Evolutionary conservation across 2,329 filamentous ascomycete species (phyloP), one percentile per base, ranked within the genome.

Genomic region (Dactylellina sp.): DNA sequence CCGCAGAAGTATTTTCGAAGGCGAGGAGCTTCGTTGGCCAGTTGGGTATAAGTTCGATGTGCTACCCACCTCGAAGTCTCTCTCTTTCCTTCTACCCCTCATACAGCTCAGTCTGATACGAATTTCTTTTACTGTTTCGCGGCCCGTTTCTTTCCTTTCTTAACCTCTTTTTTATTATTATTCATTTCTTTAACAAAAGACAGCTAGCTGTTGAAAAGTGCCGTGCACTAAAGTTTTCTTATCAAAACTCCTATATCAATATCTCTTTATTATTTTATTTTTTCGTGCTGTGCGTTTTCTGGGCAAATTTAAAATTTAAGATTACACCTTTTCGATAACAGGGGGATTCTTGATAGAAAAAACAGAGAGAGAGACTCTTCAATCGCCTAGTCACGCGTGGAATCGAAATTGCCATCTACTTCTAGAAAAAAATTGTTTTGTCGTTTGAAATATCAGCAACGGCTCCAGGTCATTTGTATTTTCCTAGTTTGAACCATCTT

Each of bases 201-300:
- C 70, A 74, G 70, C 70, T 66, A 66, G 70, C 70, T 74, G 70
- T 74, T 74, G 25, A 42, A 52, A 16, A 42, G 70, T 74, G 70
- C 70, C 32, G 70, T 32, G 70, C 70, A 74, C 70, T 66, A 42
- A 11, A 9, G 20, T 32, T 68, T 52, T 35, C 55, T 56, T 62
- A 65, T 65, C 59, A 59, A 16, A 60, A 49, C 52, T 66, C 47
- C 22, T 57, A 52, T 53, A 50, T 50, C 46, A 59, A 39, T 18
- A 25, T 59, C 16, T 35, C 25, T 35, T 55, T 49, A 22, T 59
- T 14, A 39, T 20, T 47, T 46, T 57, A 46, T 55, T 55, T 62
- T 46, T 16, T 53, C 25, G 42, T 32, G 28, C 28, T 37, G 20
- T 63, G 44, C 52, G n/a, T 47, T 20, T 47, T 46, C 52, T 53